Base-by-base conservation (phyloP, 2,329 filamentous ascomycete species). In the Claviceps sp. region DNA sequence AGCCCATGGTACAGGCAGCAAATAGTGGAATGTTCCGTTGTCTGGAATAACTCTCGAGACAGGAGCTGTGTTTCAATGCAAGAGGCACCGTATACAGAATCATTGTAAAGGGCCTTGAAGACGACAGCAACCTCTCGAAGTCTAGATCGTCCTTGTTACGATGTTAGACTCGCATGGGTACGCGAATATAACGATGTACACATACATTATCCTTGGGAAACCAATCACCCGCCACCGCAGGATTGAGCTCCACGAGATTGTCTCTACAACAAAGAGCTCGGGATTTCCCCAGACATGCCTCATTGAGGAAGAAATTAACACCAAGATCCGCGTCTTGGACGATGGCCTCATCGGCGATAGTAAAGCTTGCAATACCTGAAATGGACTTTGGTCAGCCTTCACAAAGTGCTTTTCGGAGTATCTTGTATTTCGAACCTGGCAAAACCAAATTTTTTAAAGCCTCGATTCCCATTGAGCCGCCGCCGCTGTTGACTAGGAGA, bases 361-460 rank as follows among this genome's bases (percentile, higher is more conserved):
- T 94, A 66, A 96, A 98, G 26, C 82, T 80, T 8, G 93, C 94
- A 60, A 97, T 86, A 3, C 90, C 84, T 83, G 46, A 9, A 22
- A n/a, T 34, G 11, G n/a, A 34, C 23, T 16, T n/a, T 45, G 22
- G 16, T 50, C 17, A 45, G 36, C 23, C 29, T 20, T 16, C 14
- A 8, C 22, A n/a, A 16, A 29, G 40, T 9, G 36, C 20, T 45
- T 37, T 29, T 29, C 40, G 9, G 22, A 34, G 13, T 11, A n/a
- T 22, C 34, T 34, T 40, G 42, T 59, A 51, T 67, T 3, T 38
- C 48, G 26, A 38, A 82, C 83, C 88, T 52, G 93, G 93, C 8
- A 98, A 73, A 3, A 98, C 87, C n/a, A 98, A 79, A 64, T 98
- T 98, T 75, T 98, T 98, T 55, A 98, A 77, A 0, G 90, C 83